Base-by-base conservation (phyloP, 2,329 filamentous ascomycete species). In the Aureobasidium sp. region DNA sequence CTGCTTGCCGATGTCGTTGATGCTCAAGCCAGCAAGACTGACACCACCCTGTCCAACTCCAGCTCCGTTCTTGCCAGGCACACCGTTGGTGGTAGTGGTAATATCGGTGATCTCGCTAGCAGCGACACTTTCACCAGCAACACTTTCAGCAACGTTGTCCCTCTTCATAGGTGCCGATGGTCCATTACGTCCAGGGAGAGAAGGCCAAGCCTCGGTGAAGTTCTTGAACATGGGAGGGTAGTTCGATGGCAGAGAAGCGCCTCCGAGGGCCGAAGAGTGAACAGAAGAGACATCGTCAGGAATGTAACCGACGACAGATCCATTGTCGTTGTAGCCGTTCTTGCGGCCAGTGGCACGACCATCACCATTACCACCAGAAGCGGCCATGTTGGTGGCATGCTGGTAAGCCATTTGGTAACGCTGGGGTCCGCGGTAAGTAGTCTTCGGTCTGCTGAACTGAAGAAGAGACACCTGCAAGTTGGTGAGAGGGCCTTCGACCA, bases 261-360 rank as follows among this genome's bases (percentile, higher is more conserved):
- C 91, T 61, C 91, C 91, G 57, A 97, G 84, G 0, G 91, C 87
- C 48, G 91, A 96, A 41, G 93, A 97, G 75, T 97, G 93, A 50
- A 99, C 89, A 2, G 92, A 97, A 9, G 93, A 97, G 44, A 96
- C 91, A 74, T 99, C 94, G 70, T 99, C 94, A 2, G 93, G 91
- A 64, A 99, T 96, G 73, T 96, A 97, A 17, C 93, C 94, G 69
- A 97, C 82, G 72, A 97, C 89, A 3, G 93, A 97, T 47, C 90
- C 89, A 20, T 89, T 86, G 70, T 97, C 93, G 51, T 82, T 82
- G 37, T 74, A 71, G 59, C 75, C 80, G 37, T 77, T 76, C 37
- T 78, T 78, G 61, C 80, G 80, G 63, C 79, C 81, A 63, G 81
- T 82, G 67, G 75, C 74, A 71, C 68, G 68, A 26, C 57, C 68